Conservation (phyloP, 225 moss, liverwort and hornwort genomes). For the Bryoerythrophyllum caledonicum region DNA sequence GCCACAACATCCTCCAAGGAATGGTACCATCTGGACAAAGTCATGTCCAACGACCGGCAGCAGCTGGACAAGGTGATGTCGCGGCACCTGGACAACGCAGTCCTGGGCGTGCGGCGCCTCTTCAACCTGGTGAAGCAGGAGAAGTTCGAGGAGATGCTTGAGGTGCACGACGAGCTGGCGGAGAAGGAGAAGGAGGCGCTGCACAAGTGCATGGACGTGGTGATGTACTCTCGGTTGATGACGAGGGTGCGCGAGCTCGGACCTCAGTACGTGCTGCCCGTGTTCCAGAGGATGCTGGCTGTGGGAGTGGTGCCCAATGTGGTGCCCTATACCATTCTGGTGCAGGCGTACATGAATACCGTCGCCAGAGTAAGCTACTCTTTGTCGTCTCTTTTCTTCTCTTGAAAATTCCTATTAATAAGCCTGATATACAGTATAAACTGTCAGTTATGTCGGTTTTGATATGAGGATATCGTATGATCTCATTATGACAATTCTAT, state of each 20-base stretch:
- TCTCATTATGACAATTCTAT: too few relatives aligned
- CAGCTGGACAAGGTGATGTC: slow-evolving; percentile 54
- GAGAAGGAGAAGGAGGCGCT: slow-evolving; percentile 32
- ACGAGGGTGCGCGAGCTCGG: slow-evolving; percentile 52
- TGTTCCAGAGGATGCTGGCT: slow-evolving; percentile 58
- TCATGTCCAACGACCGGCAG: slow-evolving; percentile 1
- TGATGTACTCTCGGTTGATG: slow-evolving; percentile 62
- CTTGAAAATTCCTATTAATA: not conserved
- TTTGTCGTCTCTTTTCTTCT: slow-evolving; percentile 19
- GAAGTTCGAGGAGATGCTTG: slow-evolving; percentile 55
- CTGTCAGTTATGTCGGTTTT: too few relatives aligned
- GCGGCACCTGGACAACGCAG: slow-evolving; percentile 37
- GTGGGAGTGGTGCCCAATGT: slow-evolving; percentile 52
- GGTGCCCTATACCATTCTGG: slow-evolving; percentile 58
- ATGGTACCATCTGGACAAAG: slow-evolving; percentile 13
- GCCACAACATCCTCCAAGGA: slow-evolving; percentile 19
- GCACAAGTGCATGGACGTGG: slow-evolving; percentile 40
- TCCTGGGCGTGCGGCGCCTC: slow-evolving; percentile 37
- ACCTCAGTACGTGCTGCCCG: slow-evolving; percentile 53
- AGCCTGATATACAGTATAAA: too few relatives aligned
- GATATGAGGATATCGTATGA: too few relatives aligned
- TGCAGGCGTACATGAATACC: slow-evolving; percentile 54
- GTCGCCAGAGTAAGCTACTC: slow-evolving; percentile 40
- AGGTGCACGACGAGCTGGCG: slow-evolving; percentile 45
- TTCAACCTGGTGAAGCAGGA: slow-evolving; percentile 51